phyloP scores from a whole-genome alignment of 495 filamentous ascomycete genomes.

The Aspergillus incahuasiensis region DNA sequence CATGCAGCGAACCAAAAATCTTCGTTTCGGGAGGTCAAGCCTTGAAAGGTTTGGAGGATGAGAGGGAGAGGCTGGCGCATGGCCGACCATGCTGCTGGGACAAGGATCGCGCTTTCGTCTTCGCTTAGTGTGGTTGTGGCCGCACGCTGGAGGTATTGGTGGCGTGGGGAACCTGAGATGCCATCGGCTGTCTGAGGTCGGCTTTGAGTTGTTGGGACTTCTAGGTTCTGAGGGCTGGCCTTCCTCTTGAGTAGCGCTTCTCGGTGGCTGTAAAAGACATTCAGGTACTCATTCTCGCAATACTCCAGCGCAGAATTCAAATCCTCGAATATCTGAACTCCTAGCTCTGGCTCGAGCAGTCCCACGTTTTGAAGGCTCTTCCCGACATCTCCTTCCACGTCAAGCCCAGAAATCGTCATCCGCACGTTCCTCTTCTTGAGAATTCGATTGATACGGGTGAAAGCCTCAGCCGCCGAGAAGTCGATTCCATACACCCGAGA shows the following conservation, averaged over 20 bases:
- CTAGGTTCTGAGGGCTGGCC: slow-evolving; percentile 29
- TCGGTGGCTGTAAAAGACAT: slow-evolving; percentile 66
- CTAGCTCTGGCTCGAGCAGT: slow-evolving; percentile 61
- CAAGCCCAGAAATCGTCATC: slow-evolving; percentile 76
- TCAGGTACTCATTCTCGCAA: slow-evolving; percentile 92
- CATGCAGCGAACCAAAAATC: slow-evolving; percentile 88
- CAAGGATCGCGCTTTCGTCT: slow-evolving; percentile 42
- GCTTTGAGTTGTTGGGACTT: slow-evolving; percentile 44
- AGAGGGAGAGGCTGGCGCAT: slow-evolving; percentile 88
- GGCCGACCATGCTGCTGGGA: slow-evolving; percentile 61
- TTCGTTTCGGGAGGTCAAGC: slow-evolving; percentile 69
- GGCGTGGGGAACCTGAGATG: slow-evolving; percentile 72
- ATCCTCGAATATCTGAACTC: slow-evolving; percentile 75
- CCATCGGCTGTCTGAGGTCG: slow-evolving; percentile 31
- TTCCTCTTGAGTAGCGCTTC: slow-evolving; percentile 34
- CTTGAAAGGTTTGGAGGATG: slow-evolving; percentile 87
- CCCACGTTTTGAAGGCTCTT: slow-evolving; percentile 75
- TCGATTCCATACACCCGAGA: slow-evolving; percentile 86
- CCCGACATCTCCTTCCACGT: slow-evolving; percentile 67
- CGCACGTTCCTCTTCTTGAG: slow-evolving; percentile 66
- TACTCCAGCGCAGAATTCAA: slow-evolving; percentile 89
- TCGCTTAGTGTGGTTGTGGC: slow-evolving; percentile 69
- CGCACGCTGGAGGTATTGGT: slow-evolving; percentile 68
- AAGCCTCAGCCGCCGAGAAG: slow-evolving; percentile 92
- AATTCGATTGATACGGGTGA: slow-evolving; percentile 84